These are phyloP conservation scores for Pyrenula aspistea DNA, from an alignment of 495 filamentous ascomycete species.

Conservation along the genomic window DNA sequence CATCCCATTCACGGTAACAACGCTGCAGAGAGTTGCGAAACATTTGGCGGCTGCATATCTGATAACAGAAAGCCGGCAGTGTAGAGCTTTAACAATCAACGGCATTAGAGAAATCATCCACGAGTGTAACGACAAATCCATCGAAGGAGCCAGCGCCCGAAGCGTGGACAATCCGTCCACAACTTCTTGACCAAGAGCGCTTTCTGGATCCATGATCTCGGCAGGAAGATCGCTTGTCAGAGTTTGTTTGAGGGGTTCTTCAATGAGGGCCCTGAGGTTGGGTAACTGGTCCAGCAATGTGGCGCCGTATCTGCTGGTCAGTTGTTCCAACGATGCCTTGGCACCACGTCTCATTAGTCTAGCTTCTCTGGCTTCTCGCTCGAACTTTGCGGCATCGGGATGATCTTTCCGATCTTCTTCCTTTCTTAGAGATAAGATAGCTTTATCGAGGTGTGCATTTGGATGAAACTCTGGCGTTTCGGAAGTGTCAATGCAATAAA, in stretches of 20 bases:
- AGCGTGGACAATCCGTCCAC: conserved; percentile 90
- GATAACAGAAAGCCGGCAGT: conserved; percentile 77
- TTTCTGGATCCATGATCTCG: conserved; percentile 55
- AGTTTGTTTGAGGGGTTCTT: conserved; percentile 60
- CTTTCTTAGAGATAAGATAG: conserved; percentile 84
- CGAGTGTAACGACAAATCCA: conserved; percentile 57
- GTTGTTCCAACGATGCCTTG: conserved; percentile 85
- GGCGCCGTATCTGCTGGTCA: conserved; percentile 64
- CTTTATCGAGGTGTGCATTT: conserved; percentile 59
- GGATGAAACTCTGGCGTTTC: conserved; percentile 90
- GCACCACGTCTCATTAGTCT: conserved; percentile 82
- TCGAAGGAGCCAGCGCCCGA: conserved; percentile 75
- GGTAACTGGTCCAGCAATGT: conserved; percentile 69
- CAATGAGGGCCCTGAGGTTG: conserved; percentile 66
- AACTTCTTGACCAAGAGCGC: conserved; percentile 73
- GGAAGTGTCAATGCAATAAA: conserved; percentile 91
- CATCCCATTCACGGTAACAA: conserved; percentile 89
- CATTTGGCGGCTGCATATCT: conserved; percentile 96
- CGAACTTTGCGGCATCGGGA: conserved; percentile 77
- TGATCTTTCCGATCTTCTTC: conserved; percentile 94
- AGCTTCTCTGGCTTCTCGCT: conserved; percentile 72
- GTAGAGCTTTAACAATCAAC: conserved; percentile 73
- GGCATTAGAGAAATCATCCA: conserved; percentile 77
- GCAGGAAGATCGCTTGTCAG: conserved; percentile 57
- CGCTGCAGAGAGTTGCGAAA: conserved; percentile 91